Evolutionary conservation across 805 yeast species (phyloP), one percentile per base, ranked within the genome.

Genomic region (Myxozyma melibiosi): DNA sequence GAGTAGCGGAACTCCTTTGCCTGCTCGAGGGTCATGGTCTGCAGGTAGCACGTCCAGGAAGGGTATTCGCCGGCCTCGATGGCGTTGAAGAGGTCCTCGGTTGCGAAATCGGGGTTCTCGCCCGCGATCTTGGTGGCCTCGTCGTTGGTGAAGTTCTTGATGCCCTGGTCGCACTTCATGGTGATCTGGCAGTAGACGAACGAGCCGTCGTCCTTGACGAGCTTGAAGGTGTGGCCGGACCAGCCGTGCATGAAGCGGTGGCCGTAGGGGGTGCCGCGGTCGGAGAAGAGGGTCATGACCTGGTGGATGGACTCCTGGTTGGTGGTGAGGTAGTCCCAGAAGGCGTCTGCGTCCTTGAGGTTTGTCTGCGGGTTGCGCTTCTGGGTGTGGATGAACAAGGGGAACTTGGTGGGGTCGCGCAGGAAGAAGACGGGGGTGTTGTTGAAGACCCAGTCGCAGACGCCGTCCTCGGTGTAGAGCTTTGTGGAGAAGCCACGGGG

Each of bases 401-500:
- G 84, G 75, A 84, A 84, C 75, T 83, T 83, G 41, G 78, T 70
- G 35, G 86, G 86, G 71, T 83, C 84, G 61, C 87, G 76, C 58
- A 84, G 74, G 73, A 83, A 83, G 69, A 83, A 83, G 27, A 84
- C 76, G 13, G 89, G 89, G 20, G 88, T 84, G 74, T 84, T 84
- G 74, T 83, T 84, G 76, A 81, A 83, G 20, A 84, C 89, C 85
- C 86, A 84, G 74, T 84, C 89, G 66, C 82, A 72, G 71, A 79
- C 81, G 52, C 89, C 89, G 68, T 82, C 84, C 60, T 83, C 85
- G 18, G 88, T 84, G 74, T 81, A 81, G 62, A 84, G 74, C 72
- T 84, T 84, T 42, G 81, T 80, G 14, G 86, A 74, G 69, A 83
- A 84, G 2, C 89, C 89, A 68, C 88, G 78, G 42, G 88, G 88